Base-by-base conservation (phyloP, 768 basidiomycete species). In the Lanmaoa pseudosensibilis region DNA sequence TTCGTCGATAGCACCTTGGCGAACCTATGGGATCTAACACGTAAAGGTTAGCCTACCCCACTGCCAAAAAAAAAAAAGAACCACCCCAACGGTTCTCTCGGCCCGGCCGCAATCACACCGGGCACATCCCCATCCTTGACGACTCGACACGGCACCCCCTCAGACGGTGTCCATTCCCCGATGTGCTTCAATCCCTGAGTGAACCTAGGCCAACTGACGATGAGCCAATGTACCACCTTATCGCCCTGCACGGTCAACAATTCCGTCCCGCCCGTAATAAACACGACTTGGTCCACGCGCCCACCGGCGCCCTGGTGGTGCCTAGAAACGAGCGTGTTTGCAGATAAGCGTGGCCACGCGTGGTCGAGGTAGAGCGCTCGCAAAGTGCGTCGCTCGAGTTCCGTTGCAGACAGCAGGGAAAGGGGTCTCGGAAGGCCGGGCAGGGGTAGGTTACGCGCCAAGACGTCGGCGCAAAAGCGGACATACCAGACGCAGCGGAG, bases 301-400 rank as follows among this genome's bases (percentile, higher is more conserved):
- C 10, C 43, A 19, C 15, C 38, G 11, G 19, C 10, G 11, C 41
- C 41, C 18, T 46, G 40, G 0, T 23, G 13, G n/a, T 37, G 11
- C 43, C 18, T 58, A 27, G 59, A 60, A 12, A 56, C 51, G 12
- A 70, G 46, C 33, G 54, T 47, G 2, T 41, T 48, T 0, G 70
- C 50, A 30, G 58, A 55, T 36, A 68, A 30, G 0, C 59, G 58
- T 12, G 69, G 59, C 69, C 69, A 69, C 16, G 45, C 36, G 4
- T 27, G 51, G n/a, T 68, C 51, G 11, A 69, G 70, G 43, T 55
- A 32, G 21, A 72, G 63, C 11, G 70, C 69, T 16, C 68, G 53
- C 19, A 68, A n/a, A 1, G 69, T 69, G 8, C 70, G 70, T n/a
- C 33, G 58, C 36, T 72, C 69, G 11, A 69, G 68, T 8, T 70